These are phyloP conservation scores for Sporisorium reilianum DNA, from an alignment of 1,284 basidiomycete genomes.

Conservation along the genomic window DNA sequence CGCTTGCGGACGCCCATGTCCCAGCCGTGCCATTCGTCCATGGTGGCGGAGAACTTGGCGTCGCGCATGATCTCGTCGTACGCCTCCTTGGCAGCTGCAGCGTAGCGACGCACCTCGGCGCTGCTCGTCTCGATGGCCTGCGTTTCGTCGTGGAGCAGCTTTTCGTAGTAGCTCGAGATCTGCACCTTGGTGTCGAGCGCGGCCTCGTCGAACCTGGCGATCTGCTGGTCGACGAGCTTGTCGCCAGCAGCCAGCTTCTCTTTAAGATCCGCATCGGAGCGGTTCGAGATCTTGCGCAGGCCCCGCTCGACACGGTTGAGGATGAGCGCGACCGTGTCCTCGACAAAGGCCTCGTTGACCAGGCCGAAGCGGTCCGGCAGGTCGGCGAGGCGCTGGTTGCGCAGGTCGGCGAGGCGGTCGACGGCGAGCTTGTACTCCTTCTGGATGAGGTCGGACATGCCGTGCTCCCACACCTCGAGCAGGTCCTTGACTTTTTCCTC, in stretches of 20 bases:
- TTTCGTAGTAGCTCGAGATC: slow-evolving; percentile 45
- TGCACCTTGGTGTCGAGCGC: slow-evolving; percentile 44
- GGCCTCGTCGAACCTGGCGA: slow-evolving; percentile 44
- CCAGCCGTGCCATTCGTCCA: slow-evolving; percentile 65
- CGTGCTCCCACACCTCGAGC: slow-evolving; percentile 61
- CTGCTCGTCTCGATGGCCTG: slow-evolving; percentile 52
- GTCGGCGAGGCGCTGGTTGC: slow-evolving; percentile 45
- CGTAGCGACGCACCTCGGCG: slow-evolving; percentile 54
- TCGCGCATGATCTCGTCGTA: slow-evolving; percentile 59
- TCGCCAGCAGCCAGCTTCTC: slow-evolving; percentile 36
- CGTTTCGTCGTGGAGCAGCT: slow-evolving; percentile 45
- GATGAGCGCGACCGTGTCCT: slow-evolving; percentile 54
- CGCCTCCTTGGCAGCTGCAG: slow-evolving; percentile 42
- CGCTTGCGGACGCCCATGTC: slow-evolving; percentile 57
- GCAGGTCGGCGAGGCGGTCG: slow-evolving; percentile 53
- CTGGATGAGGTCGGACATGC: slow-evolving; percentile 53
- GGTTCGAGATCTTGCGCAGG: slow-evolving; percentile 45
- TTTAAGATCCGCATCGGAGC: slow-evolving; percentile 13
- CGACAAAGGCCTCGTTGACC: slow-evolving; percentile 57
- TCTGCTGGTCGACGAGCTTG: slow-evolving; percentile 50
- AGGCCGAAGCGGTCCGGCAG: slow-evolving; percentile 60
- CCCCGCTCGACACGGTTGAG: slow-evolving; percentile 55
- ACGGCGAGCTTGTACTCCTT: slow-evolving; percentile 59
- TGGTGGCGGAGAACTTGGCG: slow-evolving; percentile 60
- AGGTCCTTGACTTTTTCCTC: slow-evolving; percentile 49